These are phyloP conservation scores for Blastocystis hominis DNA, from an alignment of 352 stramenopile species.

Conservation along the genomic window DNA sequence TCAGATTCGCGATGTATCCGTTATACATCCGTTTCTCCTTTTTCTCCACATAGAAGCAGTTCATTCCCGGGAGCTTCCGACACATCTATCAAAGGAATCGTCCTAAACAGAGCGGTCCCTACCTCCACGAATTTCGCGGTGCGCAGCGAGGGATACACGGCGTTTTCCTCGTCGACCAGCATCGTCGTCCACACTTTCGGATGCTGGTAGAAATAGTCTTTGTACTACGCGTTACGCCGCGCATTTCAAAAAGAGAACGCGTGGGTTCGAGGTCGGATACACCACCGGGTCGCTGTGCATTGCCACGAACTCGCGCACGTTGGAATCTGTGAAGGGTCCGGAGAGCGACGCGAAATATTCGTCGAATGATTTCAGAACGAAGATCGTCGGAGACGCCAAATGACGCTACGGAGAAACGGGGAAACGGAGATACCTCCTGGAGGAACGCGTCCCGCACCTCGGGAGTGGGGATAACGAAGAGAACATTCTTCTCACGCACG, in stretches of 20 bases:
- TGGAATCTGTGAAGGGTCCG: not conserved
- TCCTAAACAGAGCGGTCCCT: too few relatives aligned
- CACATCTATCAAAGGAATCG: not conserved
- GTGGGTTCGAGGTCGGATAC: not conserved
- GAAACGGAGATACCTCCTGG: not conserved
- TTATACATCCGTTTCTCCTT: constrained; percentile 4
- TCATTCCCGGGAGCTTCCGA: not conserved
- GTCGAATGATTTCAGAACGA: not conserved
- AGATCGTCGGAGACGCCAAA: not conserved
- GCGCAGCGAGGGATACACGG: not conserved
- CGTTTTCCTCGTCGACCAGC: not conserved
- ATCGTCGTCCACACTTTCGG: not conserved
- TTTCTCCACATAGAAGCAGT: not conserved
- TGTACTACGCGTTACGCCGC: not conserved
- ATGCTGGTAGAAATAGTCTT: not conserved
- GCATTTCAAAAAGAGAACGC: not conserved
- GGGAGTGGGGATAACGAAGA: not conserved
- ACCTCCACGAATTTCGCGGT: not conserved
- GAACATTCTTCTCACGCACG: not conserved
- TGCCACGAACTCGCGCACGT: not conserved
- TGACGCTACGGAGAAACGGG: not conserved
- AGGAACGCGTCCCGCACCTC: not conserved
- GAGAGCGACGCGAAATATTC: not conserved
- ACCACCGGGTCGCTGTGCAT: not conserved
- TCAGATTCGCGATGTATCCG: not conserved